Percentiles rank a stretch among this genome's conserved stretches.
Evolutionary conservation across 1,284 basidiomycete genomes (phyloP).

Genomic region (Puccinia sorghi): DNA sequence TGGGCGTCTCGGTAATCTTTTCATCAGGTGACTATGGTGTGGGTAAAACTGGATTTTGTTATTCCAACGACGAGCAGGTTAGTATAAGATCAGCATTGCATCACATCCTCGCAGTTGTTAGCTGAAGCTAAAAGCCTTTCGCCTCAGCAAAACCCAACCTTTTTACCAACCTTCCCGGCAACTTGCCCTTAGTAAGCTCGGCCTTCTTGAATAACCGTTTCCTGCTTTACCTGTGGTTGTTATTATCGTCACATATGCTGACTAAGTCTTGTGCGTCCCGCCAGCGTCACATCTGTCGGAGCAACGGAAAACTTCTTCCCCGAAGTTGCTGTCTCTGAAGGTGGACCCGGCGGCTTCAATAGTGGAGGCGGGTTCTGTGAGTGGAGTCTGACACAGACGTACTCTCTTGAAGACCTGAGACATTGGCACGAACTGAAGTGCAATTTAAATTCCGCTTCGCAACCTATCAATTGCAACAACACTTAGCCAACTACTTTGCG

Average conservation of each 20-base stretch:
- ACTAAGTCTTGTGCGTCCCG: background rate
- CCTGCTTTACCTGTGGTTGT: background rate
- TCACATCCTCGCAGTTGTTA: background rate
- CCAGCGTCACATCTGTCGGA: constrained; percentile 55
- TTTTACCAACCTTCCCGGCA: constrained; percentile 41
- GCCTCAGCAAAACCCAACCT: constrained; percentile 10
- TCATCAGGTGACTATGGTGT: constrained; percentile 58
- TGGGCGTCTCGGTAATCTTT: constrained; percentile 60
- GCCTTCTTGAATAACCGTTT: background rate
- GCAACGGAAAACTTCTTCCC: constrained; percentile 55
- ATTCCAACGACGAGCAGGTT: constrained; percentile 17
- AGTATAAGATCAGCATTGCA: background rate
- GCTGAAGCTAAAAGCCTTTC: background rate
- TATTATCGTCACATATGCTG: background rate
- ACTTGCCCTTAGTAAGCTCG: constrained; percentile 48
- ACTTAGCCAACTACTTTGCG: constrained; percentile 53
- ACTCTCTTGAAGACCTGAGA: background rate
- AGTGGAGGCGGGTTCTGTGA: constrained; percentile 49
- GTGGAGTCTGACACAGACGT: background rate
- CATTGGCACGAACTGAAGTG: constrained; percentile 13
- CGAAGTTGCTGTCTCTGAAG: constrained; percentile 53
- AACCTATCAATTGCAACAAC: background rate
- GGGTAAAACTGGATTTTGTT: constrained; percentile 33
- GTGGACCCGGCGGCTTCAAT: constrained; percentile 34
- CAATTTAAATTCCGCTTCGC: constrained; percentile 38